Conservation (phyloP, 768 basidiomycete genomes). For the Multifurca ochricompacta region DNA sequence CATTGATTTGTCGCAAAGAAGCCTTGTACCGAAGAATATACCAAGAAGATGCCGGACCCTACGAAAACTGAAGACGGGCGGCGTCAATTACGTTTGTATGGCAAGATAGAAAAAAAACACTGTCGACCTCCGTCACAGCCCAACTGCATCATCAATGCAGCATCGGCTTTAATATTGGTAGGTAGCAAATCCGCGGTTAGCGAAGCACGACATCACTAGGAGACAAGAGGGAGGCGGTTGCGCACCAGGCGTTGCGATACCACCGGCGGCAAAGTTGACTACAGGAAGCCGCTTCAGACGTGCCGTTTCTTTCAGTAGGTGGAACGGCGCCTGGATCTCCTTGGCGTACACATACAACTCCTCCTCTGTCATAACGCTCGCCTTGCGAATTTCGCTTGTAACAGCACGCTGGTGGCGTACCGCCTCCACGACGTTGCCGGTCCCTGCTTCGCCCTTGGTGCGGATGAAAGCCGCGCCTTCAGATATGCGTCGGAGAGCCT, state of each 20-base stretch:
- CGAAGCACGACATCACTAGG: slow-evolving; percentile 1
- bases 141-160: slow-evolving; percentile 98
- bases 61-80: slow-evolving; percentile 72
- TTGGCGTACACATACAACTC: slow-evolving; percentile 93
- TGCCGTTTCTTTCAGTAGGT: slow-evolving; percentile 94
- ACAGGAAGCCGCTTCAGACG: slow-evolving; percentile 87
- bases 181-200: slow-evolving; percentile 1
- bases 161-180: slow-evolving; percentile 54
- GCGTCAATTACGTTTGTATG: neutral
- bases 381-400: slow-evolving; percentile 75
- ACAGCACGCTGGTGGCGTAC: slow-evolving; percentile 88
- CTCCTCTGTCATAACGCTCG: slow-evolving; percentile 85
- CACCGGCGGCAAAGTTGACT: slow-evolving; percentile 95
- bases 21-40: slow-evolving; percentile 30
- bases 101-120: neutral
- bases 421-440: slow-evolving; percentile 87
- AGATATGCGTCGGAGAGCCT: slow-evolving; percentile 91
- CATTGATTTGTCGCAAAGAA: neutral
- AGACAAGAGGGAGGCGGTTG: neutral
- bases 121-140: slow-evolving; percentile 88
- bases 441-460: slow-evolving; percentile 91
- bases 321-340: slow-evolving; percentile 88
- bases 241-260: slow-evolving; percentile 83
- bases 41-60: slow-evolving; percentile 95
- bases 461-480: slow-evolving; percentile 99